Evolutionary conservation across 73 alveolate species (phyloP), one percentile per base, ranked within the genome.

Genomic region (Strombidium stylifer): DNA sequence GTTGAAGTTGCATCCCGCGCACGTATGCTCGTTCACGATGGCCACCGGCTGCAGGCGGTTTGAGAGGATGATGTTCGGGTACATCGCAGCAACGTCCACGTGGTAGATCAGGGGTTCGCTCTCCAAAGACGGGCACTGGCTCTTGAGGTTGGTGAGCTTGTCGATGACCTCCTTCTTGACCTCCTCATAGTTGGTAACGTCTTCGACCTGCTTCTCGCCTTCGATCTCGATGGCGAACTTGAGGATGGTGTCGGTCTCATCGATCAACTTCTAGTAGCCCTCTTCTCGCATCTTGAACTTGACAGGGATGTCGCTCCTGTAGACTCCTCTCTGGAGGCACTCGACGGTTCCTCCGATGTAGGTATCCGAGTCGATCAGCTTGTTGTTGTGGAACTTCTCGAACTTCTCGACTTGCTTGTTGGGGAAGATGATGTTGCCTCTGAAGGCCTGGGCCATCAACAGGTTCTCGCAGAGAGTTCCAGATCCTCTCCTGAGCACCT

Each of bases 1-100:
- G 81, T 96, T 94, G 77, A 85, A 96, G 16, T 60, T 47, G 72
- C 99, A 96, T 19, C 93, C 89, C 10, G 98, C 94, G 82, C 99
- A 94, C 1, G 73, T 82, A 66, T 84, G 81, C 45, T 94, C 96
- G 53, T 84, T 89, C 23, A 94, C 99, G 16, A 97, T 96, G 1
- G 99, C 98, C 27, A 96, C 98, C 15, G 99, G 99, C 49, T 97
- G 97, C 34, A 97, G 89, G 50, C 99, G 92, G 80, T 97, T 97
- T 11, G 99, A 89, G 61, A 97, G 86, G 69, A 97, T 97, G 84
- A 97, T 97, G 77, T 97, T 97, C 8, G 99, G 99, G 82, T 97
- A 97, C 99, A 97, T 97, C 25, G 99, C 99, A 18, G 99, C 99
- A 26, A 97, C 99, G 84, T 97, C 99, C 64, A 97, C 93, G 81